A percentile compares a stretch with the other conserved stretches of the same genome.
These are phyloP conservation scores for Platanthera guangdongensis DNA, from an alignment of 106 monocot species.

Conservation along the genomic window DNA sequence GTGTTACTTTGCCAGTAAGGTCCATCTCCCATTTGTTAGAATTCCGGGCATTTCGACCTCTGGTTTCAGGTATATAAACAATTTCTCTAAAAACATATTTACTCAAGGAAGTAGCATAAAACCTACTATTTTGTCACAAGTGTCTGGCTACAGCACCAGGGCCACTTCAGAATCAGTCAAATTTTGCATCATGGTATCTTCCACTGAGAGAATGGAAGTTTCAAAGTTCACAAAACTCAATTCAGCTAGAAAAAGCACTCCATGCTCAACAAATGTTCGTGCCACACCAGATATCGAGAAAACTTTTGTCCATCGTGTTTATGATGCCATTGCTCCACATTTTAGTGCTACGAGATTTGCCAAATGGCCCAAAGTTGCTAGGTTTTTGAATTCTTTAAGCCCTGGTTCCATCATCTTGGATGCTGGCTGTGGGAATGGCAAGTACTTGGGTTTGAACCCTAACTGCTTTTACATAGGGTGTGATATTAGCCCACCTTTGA, in stretches of 20 bases:
- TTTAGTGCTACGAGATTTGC: conserved; percentile 93
- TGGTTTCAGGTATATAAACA: neutral
- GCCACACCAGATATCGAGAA: conserved; percentile 91
- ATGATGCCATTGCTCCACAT: conserved; percentile 92
- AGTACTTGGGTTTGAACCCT: conserved; percentile 72
- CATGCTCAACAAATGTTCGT: conserved; percentile 25
- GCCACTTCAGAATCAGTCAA: neutral
- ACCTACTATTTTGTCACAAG: neutral
- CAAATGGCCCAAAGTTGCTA: conserved; percentile 92
- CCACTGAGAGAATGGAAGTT: neutral
- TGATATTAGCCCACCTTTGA: conserved; percentile 73
- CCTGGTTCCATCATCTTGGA: conserved; percentile 66
- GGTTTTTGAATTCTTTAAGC: conserved; percentile 60
- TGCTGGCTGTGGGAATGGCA: conserved; percentile 96
- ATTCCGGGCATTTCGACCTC: neutral
- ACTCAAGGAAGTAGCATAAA: neutral
- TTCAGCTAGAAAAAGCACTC: neutral
- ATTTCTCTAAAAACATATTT: neutral
- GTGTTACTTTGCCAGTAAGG: neutral
- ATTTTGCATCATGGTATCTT: conserved; percentile 3
- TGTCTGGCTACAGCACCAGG: conserved; percentile 1
- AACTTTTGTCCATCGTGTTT: conserved; percentile 83
- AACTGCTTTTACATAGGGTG: conserved; percentile 73
- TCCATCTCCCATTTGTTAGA: neutral
- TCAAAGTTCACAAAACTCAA: neutral